Evolutionary conservation across 2,329 filamentous ascomycete genomes (phyloP).

Genomic region (Penicillium palitans): DNA sequence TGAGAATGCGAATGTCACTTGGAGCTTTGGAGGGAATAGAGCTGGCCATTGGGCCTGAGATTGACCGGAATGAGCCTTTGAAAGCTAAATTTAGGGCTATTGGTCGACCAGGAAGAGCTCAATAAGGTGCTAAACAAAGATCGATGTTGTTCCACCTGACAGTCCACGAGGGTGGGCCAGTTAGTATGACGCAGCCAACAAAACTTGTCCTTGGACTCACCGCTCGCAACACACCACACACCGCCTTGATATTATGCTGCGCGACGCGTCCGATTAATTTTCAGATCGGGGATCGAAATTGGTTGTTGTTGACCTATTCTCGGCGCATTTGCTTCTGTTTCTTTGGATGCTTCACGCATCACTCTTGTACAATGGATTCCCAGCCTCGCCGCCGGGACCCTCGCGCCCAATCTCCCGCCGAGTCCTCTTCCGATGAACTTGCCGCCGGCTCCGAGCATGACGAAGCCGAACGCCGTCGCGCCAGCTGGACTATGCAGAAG

Average conservation of each 20-base stretch:
- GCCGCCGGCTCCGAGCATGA: constrained; percentile 38
- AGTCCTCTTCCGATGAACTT: constrained; percentile 45
- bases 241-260: constrained; percentile 1
- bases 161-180: not conserved
- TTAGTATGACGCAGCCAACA: constrained; percentile 4
- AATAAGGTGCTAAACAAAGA: not conserved
- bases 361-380: constrained; percentile 26
- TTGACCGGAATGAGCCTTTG: not conserved
- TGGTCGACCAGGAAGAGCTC: not conserved
- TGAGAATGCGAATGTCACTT: constrained; percentile 72
- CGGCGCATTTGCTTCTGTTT: constrained; percentile 11
- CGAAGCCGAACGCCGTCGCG: constrained; percentile 37
- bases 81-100: not conserved
- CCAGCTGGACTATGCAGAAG: constrained; percentile 38
- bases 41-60: constrained; percentile 18
- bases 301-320: not conserved
- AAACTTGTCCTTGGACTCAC: not conserved
- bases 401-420: constrained; percentile 28
- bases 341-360: constrained; percentile 1
- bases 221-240: not conserved
- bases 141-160: not conserved
- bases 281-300: not conserved
- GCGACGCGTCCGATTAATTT: constrained; percentile 10
- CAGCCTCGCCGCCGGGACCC: constrained; percentile 37
- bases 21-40: constrained; percentile 39